These are phyloP conservation scores for Penicillium desertorum DNA, from an alignment of 495 filamentous ascomycete genomes.

Conservation along the genomic window DNA sequence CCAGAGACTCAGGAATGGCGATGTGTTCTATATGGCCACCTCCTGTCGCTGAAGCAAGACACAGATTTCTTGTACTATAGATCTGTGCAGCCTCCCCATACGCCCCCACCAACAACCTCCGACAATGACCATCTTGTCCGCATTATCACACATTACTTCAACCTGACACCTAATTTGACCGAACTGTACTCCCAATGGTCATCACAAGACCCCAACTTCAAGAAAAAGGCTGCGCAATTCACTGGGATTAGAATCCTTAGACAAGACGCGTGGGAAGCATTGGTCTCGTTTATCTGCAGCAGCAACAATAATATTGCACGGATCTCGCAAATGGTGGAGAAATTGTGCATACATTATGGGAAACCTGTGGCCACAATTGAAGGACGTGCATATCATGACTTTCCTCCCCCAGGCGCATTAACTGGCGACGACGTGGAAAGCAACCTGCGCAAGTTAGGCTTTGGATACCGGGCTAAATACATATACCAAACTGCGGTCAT, in stretches of 20 bases:
- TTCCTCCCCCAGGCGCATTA: slow-evolving; percentile 73
- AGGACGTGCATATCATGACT: slow-evolving; percentile 77
- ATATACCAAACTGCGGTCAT: slow-evolving; percentile 80
- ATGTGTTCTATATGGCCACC: slow-evolving; percentile 79
- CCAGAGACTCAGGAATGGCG: slow-evolving; percentile 81
- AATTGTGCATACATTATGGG: slow-evolving; percentile 85
- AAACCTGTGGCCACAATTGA: slow-evolving; percentile 69
- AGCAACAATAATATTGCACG: slow-evolving; percentile 97
- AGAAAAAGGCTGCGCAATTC: slow-evolving; percentile 80
- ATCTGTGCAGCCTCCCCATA: slow-evolving; percentile 27
- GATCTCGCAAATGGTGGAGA: slow-evolving; percentile 95
- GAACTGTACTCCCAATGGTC: slow-evolving; percentile 87
- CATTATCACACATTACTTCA: slow-evolving; percentile 77
- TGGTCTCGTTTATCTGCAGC: slow-evolving; percentile 95
- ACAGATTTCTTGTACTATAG: slow-evolving; percentile 76
- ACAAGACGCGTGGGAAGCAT: slow-evolving; percentile 94
- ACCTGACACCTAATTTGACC: slow-evolving; percentile 69
- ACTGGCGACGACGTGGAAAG: slow-evolving; percentile 67
- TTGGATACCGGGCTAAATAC: slow-evolving; percentile 93
- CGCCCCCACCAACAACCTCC: slow-evolving; percentile 1
- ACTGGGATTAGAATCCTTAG: slow-evolving; percentile 90
- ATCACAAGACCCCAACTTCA: slow-evolving; percentile 81
- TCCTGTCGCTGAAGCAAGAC: slow-evolving; percentile 85
- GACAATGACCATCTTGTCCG: slow-evolving; percentile 61
- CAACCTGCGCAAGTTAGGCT: slow-evolving; percentile 78